These are phyloP conservation scores for Boletus patriciae DNA, from an alignment of 768 basidiomycete genomes.

Conservation along the genomic window DNA sequence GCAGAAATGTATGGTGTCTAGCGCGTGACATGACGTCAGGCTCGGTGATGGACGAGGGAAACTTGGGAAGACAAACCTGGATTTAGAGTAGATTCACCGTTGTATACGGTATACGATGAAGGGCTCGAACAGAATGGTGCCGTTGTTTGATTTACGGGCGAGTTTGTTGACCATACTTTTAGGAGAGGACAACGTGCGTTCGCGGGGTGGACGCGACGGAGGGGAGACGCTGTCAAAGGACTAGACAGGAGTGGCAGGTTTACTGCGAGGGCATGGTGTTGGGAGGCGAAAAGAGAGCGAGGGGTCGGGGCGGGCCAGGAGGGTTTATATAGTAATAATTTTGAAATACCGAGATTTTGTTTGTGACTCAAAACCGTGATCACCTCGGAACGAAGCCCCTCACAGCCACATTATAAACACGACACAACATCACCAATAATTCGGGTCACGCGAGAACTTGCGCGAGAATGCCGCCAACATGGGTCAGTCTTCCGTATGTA, in stretches of 20 bases:
- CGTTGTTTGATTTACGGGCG: slow-evolving; percentile 78
- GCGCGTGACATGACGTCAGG: slow-evolving; percentile 11
- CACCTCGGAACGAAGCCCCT: slow-evolving; percentile 34
- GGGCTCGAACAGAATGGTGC: slow-evolving; percentile 84
- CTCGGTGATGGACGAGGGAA: not conserved
- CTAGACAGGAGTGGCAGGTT: slow-evolving; percentile 9
- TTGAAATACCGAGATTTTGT: slow-evolving; percentile 30
- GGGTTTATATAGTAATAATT: slow-evolving; percentile 47
- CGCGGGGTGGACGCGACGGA: slow-evolving; percentile 26
- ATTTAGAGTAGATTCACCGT: slow-evolving; percentile 37
- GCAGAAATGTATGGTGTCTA: slow-evolving; percentile 19
- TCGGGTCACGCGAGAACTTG: slow-evolving; percentile 31
- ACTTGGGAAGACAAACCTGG: slow-evolving; percentile 20
- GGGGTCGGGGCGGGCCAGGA: slow-evolving; percentile 20
- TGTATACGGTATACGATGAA: slow-evolving; percentile 88
- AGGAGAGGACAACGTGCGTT: slow-evolving; percentile 30
- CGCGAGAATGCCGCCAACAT: slow-evolving; percentile 25
- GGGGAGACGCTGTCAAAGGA: slow-evolving; percentile 6
- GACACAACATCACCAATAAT: slow-evolving; percentile 17
- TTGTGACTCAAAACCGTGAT: slow-evolving; percentile 35
- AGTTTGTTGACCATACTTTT: slow-evolving; percentile 83
- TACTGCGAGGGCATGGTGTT: slow-evolving; percentile 42
- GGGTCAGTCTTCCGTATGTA: not conserved
- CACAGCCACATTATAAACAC: slow-evolving; percentile 28
- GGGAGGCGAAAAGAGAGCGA: slow-evolving; percentile 25